Evolutionary conservation across 2,329 filamentous ascomycete genomes (phyloP).

Genomic region (Aureobasidium subglaciale): DNA sequence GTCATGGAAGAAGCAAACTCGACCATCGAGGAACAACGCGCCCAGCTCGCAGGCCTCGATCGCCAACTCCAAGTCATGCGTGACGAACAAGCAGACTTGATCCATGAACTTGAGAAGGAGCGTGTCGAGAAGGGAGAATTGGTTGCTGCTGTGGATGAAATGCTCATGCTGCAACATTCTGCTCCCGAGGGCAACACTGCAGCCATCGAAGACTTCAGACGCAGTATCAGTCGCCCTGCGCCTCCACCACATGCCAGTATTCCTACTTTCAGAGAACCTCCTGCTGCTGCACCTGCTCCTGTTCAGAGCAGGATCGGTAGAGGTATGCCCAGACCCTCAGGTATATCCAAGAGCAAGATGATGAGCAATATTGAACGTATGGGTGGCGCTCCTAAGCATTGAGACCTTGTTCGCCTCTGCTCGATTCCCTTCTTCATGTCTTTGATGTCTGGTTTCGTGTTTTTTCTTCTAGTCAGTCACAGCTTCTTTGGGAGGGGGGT

Average conservation of each 20-base stretch:
- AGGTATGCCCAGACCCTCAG: conserved; percentile 29
- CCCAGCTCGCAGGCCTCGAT: conserved; percentile 67
- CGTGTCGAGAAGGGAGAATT: conserved; percentile 78
- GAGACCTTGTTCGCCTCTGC: no score
- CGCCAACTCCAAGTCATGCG: conserved; percentile 64
- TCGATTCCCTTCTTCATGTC: no score
- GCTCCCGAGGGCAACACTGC: conserved; percentile 32
- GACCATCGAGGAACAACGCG: conserved; percentile 57
- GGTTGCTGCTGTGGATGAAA: conserved; percentile 73
- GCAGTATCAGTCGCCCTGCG: conserved; percentile 49
- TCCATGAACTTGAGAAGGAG: conserved; percentile 62
- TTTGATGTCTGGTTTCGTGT: neutral
- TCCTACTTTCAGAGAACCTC: conserved; percentile 55
- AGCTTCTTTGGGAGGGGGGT: neutral
- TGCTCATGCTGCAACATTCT: conserved; percentile 60
- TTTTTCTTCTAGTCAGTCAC: neutral
- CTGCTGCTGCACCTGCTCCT: conserved; percentile 35
- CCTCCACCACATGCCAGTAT: neutral
- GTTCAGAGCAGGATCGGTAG: conserved; percentile 42
- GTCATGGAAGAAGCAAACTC: conserved; percentile 27
- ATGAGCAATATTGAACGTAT: conserved; percentile 85
- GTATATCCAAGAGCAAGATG: conserved; percentile 57
- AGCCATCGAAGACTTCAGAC: conserved; percentile 44
- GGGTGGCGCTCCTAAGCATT: conserved; percentile 41
- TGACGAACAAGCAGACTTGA: conserved; percentile 59